Evolutionary conservation across 2,329 filamentous ascomycete species (phyloP).

Genomic region (Cytospora piceicola): DNA sequence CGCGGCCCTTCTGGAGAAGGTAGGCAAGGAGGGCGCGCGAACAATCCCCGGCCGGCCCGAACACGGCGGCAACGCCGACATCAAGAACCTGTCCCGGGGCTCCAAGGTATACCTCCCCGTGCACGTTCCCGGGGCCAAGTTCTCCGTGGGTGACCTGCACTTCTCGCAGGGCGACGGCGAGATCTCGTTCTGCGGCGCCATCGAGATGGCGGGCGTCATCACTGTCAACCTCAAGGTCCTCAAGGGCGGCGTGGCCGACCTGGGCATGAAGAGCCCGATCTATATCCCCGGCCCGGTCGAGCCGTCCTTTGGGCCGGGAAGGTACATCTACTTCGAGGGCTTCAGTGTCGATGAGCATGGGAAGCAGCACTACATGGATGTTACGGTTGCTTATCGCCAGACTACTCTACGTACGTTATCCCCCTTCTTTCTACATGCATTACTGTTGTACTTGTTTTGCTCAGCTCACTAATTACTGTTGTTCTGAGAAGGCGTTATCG

Average conservation of each 20-base stretch:
- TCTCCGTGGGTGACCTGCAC: conserved; percentile 86
- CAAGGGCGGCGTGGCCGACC: conserved; percentile 74
- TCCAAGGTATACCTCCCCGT: conserved; percentile 86
- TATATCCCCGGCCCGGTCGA: conserved; percentile 87
- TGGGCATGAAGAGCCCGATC: conserved; percentile 81
- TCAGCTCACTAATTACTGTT: not conserved
- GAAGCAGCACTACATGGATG: conserved; percentile 87
- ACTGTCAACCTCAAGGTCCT: conserved; percentile 89
- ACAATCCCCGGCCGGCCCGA: conserved; percentile 86
- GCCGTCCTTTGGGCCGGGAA: conserved; percentile 81
- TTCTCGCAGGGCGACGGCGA: conserved; percentile 90
- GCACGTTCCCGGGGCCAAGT: conserved; percentile 84
- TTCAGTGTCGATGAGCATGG: conserved; percentile 88
- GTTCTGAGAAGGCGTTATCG: conserved; percentile 62
- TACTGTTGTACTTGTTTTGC: conserved; percentile 17
- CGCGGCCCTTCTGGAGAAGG: conserved; percentile 62
- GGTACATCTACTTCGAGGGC: conserved; percentile 85
- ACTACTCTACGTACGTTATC: conserved; percentile 64
- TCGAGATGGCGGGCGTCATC: conserved; percentile 92
- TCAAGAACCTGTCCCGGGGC: conserved; percentile 74
- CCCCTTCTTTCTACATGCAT: not conserved
- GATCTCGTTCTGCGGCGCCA: conserved; percentile 86
- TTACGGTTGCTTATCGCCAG: conserved; percentile 84
- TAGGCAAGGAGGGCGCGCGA: conserved; percentile 78
- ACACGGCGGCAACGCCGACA: conserved; percentile 89